phyloP scores from a whole-genome alignment of 75 land plant species.

The Larix kaempferi region DNA sequence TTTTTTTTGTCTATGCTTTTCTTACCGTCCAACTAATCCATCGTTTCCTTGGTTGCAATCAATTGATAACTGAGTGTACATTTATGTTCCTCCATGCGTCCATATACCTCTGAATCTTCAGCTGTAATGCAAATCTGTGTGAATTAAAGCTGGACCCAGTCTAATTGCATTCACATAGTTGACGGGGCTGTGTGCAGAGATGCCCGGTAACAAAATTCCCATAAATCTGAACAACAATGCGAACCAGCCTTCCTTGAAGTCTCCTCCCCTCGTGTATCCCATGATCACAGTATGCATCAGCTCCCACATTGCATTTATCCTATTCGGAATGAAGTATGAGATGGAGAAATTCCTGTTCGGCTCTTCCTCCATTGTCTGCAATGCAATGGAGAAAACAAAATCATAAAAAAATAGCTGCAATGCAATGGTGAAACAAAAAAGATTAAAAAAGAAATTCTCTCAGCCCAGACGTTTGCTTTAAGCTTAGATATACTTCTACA shows the following conservation, averaged over 20 bases:
- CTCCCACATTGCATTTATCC: constrained; percentile 56
- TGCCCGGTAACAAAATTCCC: constrained; percentile 60
- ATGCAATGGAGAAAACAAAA: neutral
- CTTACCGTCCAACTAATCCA: too few relatives aligned
- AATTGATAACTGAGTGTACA: too few relatives aligned
- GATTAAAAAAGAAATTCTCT: too few relatives aligned
- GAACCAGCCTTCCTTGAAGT: constrained; percentile 41
- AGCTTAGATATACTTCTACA: too few relatives aligned
- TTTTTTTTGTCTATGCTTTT: too few relatives aligned
- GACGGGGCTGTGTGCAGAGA: constrained; percentile 61
- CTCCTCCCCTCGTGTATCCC: constrained; percentile 24
- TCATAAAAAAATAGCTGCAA: too few relatives aligned
- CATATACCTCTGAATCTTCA: too few relatives aligned
- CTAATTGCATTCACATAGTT: constrained; percentile 70
- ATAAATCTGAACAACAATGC: constrained; percentile 25
- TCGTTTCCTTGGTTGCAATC: too few relatives aligned
- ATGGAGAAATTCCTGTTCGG: constrained; percentile 58
- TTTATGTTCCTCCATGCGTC: too few relatives aligned
- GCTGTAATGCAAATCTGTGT: too few relatives aligned
- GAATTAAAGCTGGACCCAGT: constrained; percentile 25
- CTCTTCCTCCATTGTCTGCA: constrained; percentile 58
- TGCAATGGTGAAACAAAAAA: too few relatives aligned
- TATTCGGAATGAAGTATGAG: constrained; percentile 19
- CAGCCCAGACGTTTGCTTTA: too few relatives aligned
- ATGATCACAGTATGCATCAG: constrained; percentile 28